Percentiles rank a stretch among this genome's conserved stretches.
Evolutionary conservation across 139 green algal genomes (phyloP).

Genomic region (Coelastrella sp.): DNA sequence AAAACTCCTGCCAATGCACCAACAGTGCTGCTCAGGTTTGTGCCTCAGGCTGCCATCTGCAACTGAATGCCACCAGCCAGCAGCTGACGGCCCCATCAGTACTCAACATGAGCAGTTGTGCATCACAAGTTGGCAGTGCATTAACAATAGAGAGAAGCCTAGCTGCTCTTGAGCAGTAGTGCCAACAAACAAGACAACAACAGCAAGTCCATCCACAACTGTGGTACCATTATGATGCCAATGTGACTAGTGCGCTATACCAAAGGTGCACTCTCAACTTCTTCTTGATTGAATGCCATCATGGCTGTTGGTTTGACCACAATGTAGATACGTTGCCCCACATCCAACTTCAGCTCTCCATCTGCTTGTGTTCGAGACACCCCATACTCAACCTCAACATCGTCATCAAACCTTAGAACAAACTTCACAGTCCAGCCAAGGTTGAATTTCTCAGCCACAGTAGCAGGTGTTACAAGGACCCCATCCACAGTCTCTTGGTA

Average conservation of each 20-base stretch:
- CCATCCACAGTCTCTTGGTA: constrained; percentile 14
- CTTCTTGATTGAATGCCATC: constrained; percentile 65
- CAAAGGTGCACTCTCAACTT: constrained; percentile 67
- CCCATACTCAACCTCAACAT: constrained; percentile 53
- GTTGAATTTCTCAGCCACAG: constrained; percentile 70
- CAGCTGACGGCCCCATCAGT: too few species aligned
- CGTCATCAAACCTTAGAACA: constrained; percentile 83
- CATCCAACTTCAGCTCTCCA: constrained; percentile 55
- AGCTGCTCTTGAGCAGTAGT: too few species aligned
- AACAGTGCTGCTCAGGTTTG: too few species aligned
- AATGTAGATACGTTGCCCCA: constrained; percentile 73
- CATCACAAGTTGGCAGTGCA: too few species aligned
- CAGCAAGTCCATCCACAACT: background rate
- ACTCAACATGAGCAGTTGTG: too few species aligned
- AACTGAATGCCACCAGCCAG: too few species aligned
- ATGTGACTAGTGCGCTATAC: too few species aligned
- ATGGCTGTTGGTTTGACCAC: constrained; percentile 53
- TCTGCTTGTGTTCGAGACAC: constrained; percentile 60
- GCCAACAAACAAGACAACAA: background rate
- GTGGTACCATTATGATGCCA: background rate
- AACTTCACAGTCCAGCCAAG: constrained; percentile 78
- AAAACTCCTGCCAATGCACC: too few species aligned
- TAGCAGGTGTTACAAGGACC: constrained; percentile 53
- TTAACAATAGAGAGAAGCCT: too few species aligned
- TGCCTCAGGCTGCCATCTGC: too few species aligned